phyloP scores from a whole-genome alignment of 495 filamentous ascomycete species.

The Xylaria venustula region DNA sequence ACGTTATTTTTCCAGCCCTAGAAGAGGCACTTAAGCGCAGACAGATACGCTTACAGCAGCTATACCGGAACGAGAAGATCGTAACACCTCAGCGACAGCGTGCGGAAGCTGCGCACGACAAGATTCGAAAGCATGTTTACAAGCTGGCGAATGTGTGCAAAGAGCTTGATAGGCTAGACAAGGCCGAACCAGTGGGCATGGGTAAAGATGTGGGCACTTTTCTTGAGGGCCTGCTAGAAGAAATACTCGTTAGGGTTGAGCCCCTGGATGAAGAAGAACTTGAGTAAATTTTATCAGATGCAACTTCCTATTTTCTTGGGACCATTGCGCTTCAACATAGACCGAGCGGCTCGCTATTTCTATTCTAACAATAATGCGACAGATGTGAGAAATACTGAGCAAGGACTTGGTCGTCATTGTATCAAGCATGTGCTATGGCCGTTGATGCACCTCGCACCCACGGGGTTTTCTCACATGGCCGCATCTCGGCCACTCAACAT shows the following conservation, averaged over 20 bases:
- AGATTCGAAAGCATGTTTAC: conserved; percentile 71
- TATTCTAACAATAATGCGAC: background rate
- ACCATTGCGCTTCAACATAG: background rate
- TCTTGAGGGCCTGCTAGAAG: conserved; percentile 88
- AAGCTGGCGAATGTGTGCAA: conserved; percentile 75
- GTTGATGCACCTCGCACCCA: background rate
- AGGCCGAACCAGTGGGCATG: conserved; percentile 83
- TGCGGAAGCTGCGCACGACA: conserved; percentile 74
- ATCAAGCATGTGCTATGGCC: background rate
- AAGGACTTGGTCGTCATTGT: background rate
- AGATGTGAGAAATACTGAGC: background rate
- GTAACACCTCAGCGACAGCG: conserved; percentile 56
- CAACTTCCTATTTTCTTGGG: background rate
- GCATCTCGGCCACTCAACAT: background rate
- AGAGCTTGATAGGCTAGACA: conserved; percentile 85
- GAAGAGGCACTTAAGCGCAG: conserved; percentile 84
- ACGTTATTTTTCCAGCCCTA: conserved; percentile 87
- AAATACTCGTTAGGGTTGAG: conserved; percentile 90
- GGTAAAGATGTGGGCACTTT: conserved; percentile 82
- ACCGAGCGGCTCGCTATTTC: background rate
- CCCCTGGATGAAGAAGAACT: conserved; percentile 68
- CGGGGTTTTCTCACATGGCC: background rate
- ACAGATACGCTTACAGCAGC: conserved; percentile 60
- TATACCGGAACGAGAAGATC: conserved; percentile 42
- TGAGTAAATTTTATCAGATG: conserved; percentile 13